Evolutionary conservation across 345 rosid species (phyloP), one percentile per base, ranked within the genome.

Genomic region (Sisymbrium altissimum): DNA sequence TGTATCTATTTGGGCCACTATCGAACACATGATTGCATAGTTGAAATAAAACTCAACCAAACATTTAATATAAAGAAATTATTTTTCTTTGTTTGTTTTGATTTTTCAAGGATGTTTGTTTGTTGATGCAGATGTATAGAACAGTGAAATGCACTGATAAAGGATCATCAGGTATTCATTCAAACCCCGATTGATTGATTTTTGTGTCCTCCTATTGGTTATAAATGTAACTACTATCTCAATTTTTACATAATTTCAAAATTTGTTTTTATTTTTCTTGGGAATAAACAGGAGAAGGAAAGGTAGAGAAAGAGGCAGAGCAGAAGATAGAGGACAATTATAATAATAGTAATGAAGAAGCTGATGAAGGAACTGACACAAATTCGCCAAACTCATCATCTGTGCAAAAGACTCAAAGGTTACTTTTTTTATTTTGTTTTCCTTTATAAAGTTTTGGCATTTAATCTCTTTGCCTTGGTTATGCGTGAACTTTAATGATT

Each of bases 131-230:
- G 99, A 95, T 95, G 99, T 95, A 95, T 79, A 90, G 99, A 87
- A 95, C 99, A 88, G 97, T 95, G 79, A 95, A 85, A 87, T 88
- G 86, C 87, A 90, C 97, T 78, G 89, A 85, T 86, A 92, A 87
- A 84, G 87, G 83, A 82, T 75, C 90, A 80, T 56, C 89, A 81
- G 97, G 97, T 90, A 83, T 52, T 62, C 73, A 54, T 64, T 48
- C 10, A 72, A 59, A 39, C 44, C 41, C 18, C 6, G 21, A 44
- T n/a, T 68, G 61, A 25, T 77, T 70, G 40, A 57, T 50, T 75
- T 66, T 68, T 50, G 67, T 10, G 35, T 57, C 5, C 2, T 68
- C 13, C 13, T 41, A 68, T 64, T 60, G 44, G 77, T 59, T 59
- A 57, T 67, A 79, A 75, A 73, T 53, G 46, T 43, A 29, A 35